Base-by-base conservation (phyloP, 371 early-diverging fungal genomes). In the Mortierella sp. region DNA sequence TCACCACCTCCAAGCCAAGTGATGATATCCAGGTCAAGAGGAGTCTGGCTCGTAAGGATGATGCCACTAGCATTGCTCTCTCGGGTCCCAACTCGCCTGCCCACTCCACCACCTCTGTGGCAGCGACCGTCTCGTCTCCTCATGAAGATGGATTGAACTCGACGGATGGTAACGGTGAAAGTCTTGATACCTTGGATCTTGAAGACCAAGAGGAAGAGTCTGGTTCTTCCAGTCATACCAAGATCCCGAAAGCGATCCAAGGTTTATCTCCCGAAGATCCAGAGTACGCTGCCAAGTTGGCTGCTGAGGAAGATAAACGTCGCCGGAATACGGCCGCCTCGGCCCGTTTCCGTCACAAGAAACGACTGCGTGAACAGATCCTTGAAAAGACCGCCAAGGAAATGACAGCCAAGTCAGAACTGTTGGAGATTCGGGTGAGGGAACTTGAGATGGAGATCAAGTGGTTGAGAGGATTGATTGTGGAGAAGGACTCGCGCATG, bases 261-360 rank as follows among this genome's bases (percentile, higher is more conserved):
- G 49, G 38, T 52, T 42, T 64, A 0, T 43, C 64, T 9, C 53
- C 54, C 1, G 64, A 71, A 9, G 65, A 71, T 21, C 71, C 71
- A 0, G 71, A 71, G 13, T 71, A 64, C 12, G 38, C 61, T 1
- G 27, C 56, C 3, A 64, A 60, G 34, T 28, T 71, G 88, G 72
- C 67, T 14, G 64, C 89, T 21, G 87, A 88, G 43, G 91, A 90
- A 39, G 96, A 95, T 74, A 96, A 96, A 79, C 88, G 98, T 18
- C 83, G 90, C 21, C 87, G 97, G 18, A 98, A 98, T 84, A 98
- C 97, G 3, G 95, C 91, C 0, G 98, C 98, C 0, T 95, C 95
- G 16, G 96, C 97, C 6, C 83, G 97, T 14, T 98, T 98, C 86
- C 87, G 98, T 1, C 86, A 95, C 41, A 95, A 95, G 87, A 98